Conservation (phyloP, 129 eudicot species). For the Cynara cardunculus region DNA sequence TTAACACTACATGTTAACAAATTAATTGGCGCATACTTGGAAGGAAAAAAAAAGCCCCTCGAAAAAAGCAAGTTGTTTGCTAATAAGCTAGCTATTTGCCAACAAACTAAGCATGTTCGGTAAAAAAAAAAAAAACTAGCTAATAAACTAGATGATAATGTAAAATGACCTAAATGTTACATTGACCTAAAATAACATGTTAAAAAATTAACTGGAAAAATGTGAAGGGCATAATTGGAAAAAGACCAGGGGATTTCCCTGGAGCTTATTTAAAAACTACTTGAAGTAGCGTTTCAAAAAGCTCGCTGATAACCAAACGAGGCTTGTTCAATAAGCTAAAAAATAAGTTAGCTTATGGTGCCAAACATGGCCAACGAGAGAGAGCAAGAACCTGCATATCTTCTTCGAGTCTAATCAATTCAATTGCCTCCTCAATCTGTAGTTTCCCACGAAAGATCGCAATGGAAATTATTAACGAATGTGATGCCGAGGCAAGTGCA, state of each 20-base stretch:
- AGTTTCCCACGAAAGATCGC: constrained; percentile 65
- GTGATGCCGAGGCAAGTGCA: constrained; percentile 87
- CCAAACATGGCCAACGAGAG: not conserved
- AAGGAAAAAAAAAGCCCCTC: not conserved
- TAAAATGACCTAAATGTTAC: not conserved
- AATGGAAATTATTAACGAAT: constrained; percentile 71
- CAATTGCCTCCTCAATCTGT: constrained; percentile 76
- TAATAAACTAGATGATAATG: not conserved
- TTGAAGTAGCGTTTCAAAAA: not conserved
- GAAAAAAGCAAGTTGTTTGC: not conserved
- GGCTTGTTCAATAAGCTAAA: not conserved
- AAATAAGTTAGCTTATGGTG: not conserved
- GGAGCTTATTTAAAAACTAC: not conserved
- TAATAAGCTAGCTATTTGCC: not conserved
- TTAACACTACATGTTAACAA: not conserved
- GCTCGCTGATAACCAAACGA: not conserved
- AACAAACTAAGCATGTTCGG: not conserved
- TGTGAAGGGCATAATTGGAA: not conserved
- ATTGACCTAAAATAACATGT: not conserved
- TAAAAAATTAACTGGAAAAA: not conserved
- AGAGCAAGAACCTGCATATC: constrained; percentile 58
- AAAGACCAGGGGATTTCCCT: too few relatives aligned
- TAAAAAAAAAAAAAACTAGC: not conserved
- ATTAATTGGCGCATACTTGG: not conserved
- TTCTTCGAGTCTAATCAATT: constrained; percentile 93